A percentile compares a stretch with the other conserved stretches of the same genome.
Evolutionary conservation across 768 basidiomycete genomes (phyloP).

Genomic region (Mycena indigotica): DNA sequence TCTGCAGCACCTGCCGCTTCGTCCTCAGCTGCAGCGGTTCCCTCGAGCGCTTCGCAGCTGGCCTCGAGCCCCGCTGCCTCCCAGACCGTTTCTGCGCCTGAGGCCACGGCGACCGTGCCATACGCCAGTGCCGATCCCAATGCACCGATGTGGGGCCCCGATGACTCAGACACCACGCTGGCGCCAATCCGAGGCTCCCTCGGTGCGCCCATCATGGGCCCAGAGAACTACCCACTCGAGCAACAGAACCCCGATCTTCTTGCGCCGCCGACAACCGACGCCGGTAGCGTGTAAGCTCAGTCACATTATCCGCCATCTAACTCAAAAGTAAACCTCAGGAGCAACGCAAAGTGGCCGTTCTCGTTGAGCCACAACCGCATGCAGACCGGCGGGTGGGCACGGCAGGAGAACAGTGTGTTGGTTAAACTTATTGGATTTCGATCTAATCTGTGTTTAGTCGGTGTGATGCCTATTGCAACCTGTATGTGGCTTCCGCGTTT

Average conservation of each 20-base stretch:
- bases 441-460: slow-evolving; percentile 33
- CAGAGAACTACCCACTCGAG: slow-evolving; percentile 43
- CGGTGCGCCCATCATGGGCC: slow-evolving; percentile 47
- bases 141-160: slow-evolving; percentile 36
- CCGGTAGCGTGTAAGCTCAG: slow-evolving; percentile 42
- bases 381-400: slow-evolving; percentile 61
- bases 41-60: slow-evolving; percentile 1
- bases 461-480: slow-evolving; percentile 52
- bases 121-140: slow-evolving; percentile 51
- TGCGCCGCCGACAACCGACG: slow-evolving; percentile 49
- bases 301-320: background rate
- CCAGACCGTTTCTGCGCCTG: slow-evolving; percentile 25
- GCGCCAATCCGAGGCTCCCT: slow-evolving; percentile 42
- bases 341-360: slow-evolving; percentile 62
- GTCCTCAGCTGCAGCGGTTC: slow-evolving; percentile 19
- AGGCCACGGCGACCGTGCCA: slow-evolving; percentile 45
- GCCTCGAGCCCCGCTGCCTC: slow-evolving; percentile 13
- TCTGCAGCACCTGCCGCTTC: slow-evolving; percentile 23
- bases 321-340: slow-evolving; percentile 27
- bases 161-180: slow-evolving; percentile 24
- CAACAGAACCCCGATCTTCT: slow-evolving; percentile 45
- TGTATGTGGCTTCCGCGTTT: slow-evolving; percentile 33
- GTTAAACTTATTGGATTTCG: background rate
- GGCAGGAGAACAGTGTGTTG: slow-evolving; percentile 51
- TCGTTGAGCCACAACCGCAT: slow-evolving; percentile 57